phyloP scores from a whole-genome alignment of 805 yeast genomes.

The Starmera caribaea region DNA sequence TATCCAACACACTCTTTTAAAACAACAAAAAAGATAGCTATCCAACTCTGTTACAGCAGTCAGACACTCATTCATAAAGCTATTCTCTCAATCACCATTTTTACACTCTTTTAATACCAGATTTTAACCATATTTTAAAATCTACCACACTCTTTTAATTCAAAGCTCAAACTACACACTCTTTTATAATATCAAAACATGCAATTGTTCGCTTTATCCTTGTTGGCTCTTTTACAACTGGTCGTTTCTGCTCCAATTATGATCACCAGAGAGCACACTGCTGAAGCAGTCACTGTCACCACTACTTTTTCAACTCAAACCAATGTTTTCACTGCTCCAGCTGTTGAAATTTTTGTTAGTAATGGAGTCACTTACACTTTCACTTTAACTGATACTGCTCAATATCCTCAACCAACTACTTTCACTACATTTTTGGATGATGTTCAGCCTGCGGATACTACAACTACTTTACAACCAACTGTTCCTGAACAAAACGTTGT shows the following conservation, averaged over 20 bases:
- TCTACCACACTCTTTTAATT: no score
- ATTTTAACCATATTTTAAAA: neutral
- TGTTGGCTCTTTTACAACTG: conserved; percentile 16
- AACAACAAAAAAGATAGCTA: no score
- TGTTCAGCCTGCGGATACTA: conserved; percentile 3
- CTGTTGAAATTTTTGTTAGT: conserved; percentile 28
- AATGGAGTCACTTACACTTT: conserved; percentile 28
- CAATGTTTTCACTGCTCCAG: conserved; percentile 28
- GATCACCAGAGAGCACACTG: conserved; percentile 47
- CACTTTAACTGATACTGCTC: conserved; percentile 26
- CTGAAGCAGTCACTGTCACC: conserved; percentile 39
- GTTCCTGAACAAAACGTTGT: conserved; percentile 7
- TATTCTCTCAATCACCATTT: no score
- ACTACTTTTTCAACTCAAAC: conserved; percentile 31
- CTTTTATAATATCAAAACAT: neutral
- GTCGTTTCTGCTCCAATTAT: conserved; percentile 26
- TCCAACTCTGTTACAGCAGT: no score
- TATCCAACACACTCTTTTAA: no score
- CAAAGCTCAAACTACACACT: no score
- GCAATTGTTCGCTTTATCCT: conserved; percentile 7
- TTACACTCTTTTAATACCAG: neutral
- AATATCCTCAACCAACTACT: conserved; percentile 26
- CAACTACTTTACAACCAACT: neutral
- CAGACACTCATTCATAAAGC: no score
- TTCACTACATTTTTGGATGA: conserved; percentile 19